Base-by-base conservation (phyloP, 176 grass and related monocot species). In the Neostapfia colusana region DNA sequence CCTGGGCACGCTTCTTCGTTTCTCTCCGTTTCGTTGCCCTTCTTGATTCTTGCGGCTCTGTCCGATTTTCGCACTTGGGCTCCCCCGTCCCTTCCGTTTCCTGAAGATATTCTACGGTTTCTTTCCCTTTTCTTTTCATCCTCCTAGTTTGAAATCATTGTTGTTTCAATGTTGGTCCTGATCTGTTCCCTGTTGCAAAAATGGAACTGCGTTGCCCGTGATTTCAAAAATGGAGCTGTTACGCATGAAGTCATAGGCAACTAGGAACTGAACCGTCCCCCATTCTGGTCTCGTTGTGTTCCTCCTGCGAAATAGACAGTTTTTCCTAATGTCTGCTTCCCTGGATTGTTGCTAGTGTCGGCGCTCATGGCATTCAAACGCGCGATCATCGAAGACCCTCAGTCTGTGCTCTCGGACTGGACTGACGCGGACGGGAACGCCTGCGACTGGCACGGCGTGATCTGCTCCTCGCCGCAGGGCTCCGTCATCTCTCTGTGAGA, bases 401-500 rank as follows among this genome's bases (percentile, higher is more conserved):
- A 58, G 31, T 87, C 91, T 14, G 77, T 73, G 67, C 89, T 99
- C 31, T 89, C 95, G 25, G 95, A 99, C 75, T 99, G 95, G 95
- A 89, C 63, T 66, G 67, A 70, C 34, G 31, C 70, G 15, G 85
- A 88, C 59, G 76, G 65, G 39, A 79, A 90, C 80, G 87, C 95
- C 69, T 99, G 95, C 80, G 89, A 83, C 77, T 99, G 95, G 95
- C 82, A 79, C 57, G 95, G 89, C 39, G 95, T 95, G 69, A 65
- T 81, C 87, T 99, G 95, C 82, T 92, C 91, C 41, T 42, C 73
- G 53, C 82, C 84, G 8, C 84, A 78, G 75, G 75, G 89, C 78
- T 80, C 78, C 59, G 82, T 99, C 61, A 76, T 95, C 70, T 92
- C 85, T 34, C 84, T 99, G 95, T 99, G 95, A 99, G 89, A 35